Percentiles rank a stretch among this genome's conserved stretches.
Evolutionary conservation across 495 filamentous ascomycete species (phyloP).

Genomic region (Aspergillus heteromorphus): DNA sequence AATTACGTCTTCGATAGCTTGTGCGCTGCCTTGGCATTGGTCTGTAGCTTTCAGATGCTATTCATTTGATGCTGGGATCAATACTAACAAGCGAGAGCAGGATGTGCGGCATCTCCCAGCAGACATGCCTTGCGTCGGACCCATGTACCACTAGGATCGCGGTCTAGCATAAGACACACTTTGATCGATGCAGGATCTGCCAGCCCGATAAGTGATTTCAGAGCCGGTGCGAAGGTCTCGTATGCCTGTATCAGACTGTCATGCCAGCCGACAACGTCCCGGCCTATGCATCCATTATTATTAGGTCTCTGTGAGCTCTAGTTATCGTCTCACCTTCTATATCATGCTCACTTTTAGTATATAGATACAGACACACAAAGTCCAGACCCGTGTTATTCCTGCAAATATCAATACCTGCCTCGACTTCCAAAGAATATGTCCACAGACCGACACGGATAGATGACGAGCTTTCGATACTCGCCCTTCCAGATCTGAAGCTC

Average conservation of each 20-base stretch:
- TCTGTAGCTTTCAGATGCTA: background rate
- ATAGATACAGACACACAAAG: constrained; percentile 2
- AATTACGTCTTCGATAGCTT: constrained; percentile 4
- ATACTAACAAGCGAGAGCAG: constrained; percentile 33
- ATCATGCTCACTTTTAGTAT: constrained; percentile 16
- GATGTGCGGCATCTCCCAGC: constrained; percentile 54
- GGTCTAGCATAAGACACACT: constrained; percentile 50
- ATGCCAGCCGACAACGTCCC: background rate
- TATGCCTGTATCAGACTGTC: constrained; percentile 38
- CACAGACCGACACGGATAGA: constrained; percentile 37
- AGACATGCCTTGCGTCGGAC: constrained; percentile 35
- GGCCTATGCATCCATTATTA: background rate
- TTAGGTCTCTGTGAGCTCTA: too few species aligned
- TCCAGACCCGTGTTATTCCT: constrained; percentile 4
- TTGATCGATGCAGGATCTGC: constrained; percentile 35
- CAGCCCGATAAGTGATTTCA: constrained; percentile 33
- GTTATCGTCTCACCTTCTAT: constrained; percentile 22
- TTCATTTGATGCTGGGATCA: background rate
- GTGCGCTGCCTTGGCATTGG: background rate
- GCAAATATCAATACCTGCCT: too few species aligned
- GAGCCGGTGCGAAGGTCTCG: constrained; percentile 30
- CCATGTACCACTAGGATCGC: constrained; percentile 42
- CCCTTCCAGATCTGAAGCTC: constrained; percentile 40
- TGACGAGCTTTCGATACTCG: constrained; percentile 41
- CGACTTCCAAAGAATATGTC: background rate